A percentile compares a stretch with the other conserved stretches of the same genome.
Conservation (phyloP, 2,329 filamentous ascomycete genomes). For the Cyphellophora attinorum region DNA sequence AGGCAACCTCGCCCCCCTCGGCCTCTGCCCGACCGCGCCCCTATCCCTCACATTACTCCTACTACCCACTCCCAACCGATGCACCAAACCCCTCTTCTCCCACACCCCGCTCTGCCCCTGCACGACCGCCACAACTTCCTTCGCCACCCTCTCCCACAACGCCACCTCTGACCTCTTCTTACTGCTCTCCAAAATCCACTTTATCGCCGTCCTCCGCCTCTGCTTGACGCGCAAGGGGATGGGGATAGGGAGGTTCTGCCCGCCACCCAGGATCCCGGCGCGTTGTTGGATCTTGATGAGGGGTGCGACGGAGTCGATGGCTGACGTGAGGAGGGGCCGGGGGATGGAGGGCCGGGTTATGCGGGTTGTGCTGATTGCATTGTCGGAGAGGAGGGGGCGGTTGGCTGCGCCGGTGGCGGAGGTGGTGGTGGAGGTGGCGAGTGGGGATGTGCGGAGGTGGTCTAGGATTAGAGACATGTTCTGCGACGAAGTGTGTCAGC, state of each 20-base stretch:
- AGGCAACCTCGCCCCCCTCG: too few species aligned
- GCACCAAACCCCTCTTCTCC: conserved; percentile 68
- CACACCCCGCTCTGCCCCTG: conserved; percentile 78
- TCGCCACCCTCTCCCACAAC: conserved; percentile 69
- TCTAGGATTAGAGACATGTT: conserved; percentile 78
- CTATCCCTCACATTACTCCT: conserved; percentile 57
- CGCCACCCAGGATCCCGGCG: conserved; percentile 75
- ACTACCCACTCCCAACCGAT: conserved; percentile 70
- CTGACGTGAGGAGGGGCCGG: conserved; percentile 66
- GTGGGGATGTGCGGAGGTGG: conserved; percentile 70
- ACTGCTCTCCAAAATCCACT: conserved; percentile 83
- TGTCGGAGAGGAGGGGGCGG: conserved; percentile 21
- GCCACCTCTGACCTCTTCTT: conserved; percentile 65
- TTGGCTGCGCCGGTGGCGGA: conserved; percentile 57
- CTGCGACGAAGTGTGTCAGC: conserved; percentile 39
- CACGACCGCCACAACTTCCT: conserved; percentile 77
- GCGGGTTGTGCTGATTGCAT: conserved; percentile 3
- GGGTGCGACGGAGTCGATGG: conserved; percentile 86
- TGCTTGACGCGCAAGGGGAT: conserved; percentile 66
- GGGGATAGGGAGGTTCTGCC: conserved; percentile 72
- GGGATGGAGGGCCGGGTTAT: conserved; percentile 59
- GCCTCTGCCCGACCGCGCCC: conserved; percentile 5
- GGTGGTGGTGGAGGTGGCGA: conserved; percentile 63
- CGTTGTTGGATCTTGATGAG: conserved; percentile 70
- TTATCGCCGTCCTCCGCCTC: conserved; percentile 66